Evolutionary conservation across 495 filamentous ascomycete species (phyloP).

Genomic region (Penicillium salamii): DNA sequence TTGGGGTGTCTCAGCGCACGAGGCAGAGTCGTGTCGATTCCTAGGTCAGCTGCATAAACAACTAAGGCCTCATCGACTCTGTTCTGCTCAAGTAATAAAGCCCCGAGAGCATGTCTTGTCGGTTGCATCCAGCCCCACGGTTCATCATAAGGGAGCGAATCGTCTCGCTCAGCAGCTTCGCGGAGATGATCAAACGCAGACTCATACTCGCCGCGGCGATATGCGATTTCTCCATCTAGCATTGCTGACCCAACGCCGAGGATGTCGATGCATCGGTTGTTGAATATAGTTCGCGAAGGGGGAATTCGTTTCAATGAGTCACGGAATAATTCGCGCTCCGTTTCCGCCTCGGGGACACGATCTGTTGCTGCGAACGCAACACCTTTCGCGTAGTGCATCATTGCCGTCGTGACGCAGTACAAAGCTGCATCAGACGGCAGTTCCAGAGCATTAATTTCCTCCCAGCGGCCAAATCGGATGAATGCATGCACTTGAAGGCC

Average conservation of each 20-base stretch:
- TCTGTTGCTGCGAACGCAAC: conserved; percentile 58
- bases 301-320: conserved; percentile 46
- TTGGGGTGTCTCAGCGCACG: conserved; percentile 59
- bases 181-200: conserved; percentile 54
- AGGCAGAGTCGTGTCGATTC: conserved; percentile 51
- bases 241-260: conserved; percentile 57
- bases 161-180: conserved; percentile 50
- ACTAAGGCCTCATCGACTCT: conserved; percentile 50
- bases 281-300: conserved; percentile 56
- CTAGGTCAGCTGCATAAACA: conserved; percentile 62
- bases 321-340: conserved; percentile 43
- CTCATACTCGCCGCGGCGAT: conserved; percentile 55
- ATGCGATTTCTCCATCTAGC: conserved; percentile 68
- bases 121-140: conserved; percentile 74
- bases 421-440: conserved; percentile 50
- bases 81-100: conserved; percentile 60
- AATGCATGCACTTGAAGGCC: conserved; percentile 61
- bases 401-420: conserved; percentile 61
- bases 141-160: conserved; percentile 60
- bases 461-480: conserved; percentile 65
- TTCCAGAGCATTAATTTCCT: conserved; percentile 50
- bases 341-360: conserved; percentile 43
- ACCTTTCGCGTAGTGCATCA: conserved; percentile 63
- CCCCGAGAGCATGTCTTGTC: conserved; percentile 62
- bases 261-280: conserved; percentile 61